Conservation (phyloP, 805 yeast genomes). For the Myxozyma neotropica region DNA sequence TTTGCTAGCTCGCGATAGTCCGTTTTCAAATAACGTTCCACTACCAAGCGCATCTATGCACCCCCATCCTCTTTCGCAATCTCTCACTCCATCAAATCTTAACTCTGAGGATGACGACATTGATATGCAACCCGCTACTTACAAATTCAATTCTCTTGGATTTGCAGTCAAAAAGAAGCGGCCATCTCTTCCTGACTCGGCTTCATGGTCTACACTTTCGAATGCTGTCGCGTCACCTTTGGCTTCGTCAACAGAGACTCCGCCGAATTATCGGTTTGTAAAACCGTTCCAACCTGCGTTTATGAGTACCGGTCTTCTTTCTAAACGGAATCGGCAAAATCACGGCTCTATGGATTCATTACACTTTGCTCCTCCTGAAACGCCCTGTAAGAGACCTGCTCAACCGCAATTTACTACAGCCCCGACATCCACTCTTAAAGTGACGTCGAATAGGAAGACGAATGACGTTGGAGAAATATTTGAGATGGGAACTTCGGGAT, state of each 20-base stretch:
- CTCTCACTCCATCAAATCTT: constrained; percentile 25
- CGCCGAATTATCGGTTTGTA: constrained; percentile 66
- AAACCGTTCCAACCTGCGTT: constrained; percentile 87
- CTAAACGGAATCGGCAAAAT: constrained; percentile 56
- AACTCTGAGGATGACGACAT: constrained; percentile 26
- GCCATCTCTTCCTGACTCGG: constrained; percentile 22
- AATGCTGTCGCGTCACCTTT: neutral
- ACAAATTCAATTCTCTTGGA: neutral
- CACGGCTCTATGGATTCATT: constrained; percentile 36
- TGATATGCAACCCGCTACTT: constrained; percentile 1
- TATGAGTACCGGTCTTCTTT: constrained; percentile 69
- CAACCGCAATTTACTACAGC: constrained; percentile 26
- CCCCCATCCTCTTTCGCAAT: constrained; percentile 35
- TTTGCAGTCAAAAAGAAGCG: constrained; percentile 23
- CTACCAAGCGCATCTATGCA: constrained; percentile 19
- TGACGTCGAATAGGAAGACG: neutral
- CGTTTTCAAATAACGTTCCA: constrained; percentile 28
- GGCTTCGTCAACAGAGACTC: constrained; percentile 46
- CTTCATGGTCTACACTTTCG: constrained; percentile 23
- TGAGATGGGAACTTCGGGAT: constrained; percentile 3
- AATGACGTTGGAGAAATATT: constrained; percentile 15
- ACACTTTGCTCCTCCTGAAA: constrained; percentile 56
- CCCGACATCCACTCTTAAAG: constrained; percentile 27
- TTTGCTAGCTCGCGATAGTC: constrained; percentile 27
- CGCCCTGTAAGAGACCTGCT: constrained; percentile 59